phyloP scores from a whole-genome alignment of 169 alveolate genomes.

The Miamiensis avidus region DNA sequence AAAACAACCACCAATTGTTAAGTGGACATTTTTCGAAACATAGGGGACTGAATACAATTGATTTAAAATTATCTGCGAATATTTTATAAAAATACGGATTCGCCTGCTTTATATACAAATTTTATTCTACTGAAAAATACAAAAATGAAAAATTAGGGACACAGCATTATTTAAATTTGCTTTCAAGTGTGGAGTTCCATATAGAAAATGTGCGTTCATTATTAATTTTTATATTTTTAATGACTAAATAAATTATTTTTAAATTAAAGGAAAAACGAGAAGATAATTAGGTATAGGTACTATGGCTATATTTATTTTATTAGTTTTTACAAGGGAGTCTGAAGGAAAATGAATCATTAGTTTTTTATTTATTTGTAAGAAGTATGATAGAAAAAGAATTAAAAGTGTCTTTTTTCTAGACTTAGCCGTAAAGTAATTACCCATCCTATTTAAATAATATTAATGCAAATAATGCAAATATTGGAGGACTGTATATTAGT shows the following conservation, averaged over 20 bases:
- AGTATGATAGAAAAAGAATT: background rate
- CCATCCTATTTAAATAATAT: background rate
- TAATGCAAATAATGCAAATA: too few relatives aligned
- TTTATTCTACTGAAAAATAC: too few relatives aligned
- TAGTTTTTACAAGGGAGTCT: background rate
- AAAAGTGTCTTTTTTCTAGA: background rate
- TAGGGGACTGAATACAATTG: too few relatives aligned
- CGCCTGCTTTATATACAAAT: background rate
- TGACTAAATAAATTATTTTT: too few relatives aligned
- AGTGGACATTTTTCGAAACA: background rate
- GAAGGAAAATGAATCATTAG: background rate
- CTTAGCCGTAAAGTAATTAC: background rate
- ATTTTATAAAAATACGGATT: background rate
- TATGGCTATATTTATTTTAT: background rate
- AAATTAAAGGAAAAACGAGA: too few relatives aligned
- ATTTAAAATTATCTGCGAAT: too few relatives aligned
- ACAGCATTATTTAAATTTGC: background rate
- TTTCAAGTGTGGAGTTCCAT: background rate
- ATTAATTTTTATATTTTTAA: too few relatives aligned
- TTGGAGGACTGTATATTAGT: too few relatives aligned
- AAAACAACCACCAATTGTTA: background rate
- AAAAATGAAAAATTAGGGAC: background rate
- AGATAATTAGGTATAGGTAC: too few relatives aligned
- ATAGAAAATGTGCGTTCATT: background rate
- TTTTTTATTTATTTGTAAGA: background rate